Conservation (phyloP, 2,329 filamentous ascomycete genomes). For the Ophiostoma australiae region DNA sequence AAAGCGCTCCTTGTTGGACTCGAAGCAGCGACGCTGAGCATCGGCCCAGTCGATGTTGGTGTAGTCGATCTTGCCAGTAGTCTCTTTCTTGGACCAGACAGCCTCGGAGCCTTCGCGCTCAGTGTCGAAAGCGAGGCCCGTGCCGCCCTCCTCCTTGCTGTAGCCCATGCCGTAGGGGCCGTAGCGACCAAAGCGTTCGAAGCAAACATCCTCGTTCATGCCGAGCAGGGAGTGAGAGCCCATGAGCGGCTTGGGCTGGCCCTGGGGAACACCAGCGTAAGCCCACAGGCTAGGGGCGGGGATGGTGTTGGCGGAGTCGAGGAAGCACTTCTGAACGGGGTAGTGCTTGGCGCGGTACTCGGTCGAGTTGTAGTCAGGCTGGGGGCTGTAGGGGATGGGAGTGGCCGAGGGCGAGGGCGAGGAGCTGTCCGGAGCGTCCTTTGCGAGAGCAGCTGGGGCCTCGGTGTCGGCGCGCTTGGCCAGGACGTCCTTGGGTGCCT, state of each 20-base stretch:
- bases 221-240: conserved; percentile 73
- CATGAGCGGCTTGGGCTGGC: conserved; percentile 71
- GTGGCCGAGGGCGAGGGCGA: conserved; percentile 37
- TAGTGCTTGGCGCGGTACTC: conserved; percentile 52
- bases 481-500: neutral
- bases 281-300: conserved; percentile 60
- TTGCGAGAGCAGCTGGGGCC: neutral
- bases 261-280: conserved; percentile 49
- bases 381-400: conserved; percentile 59
- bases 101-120: conserved; percentile 62
- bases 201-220: conserved; percentile 73
- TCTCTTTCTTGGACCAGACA: conserved; percentile 44
- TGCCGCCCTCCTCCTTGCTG: conserved; percentile 63
- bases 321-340: conserved; percentile 56
- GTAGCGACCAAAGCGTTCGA: conserved; percentile 78
- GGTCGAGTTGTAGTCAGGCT: conserved; percentile 57
- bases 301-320: conserved; percentile 55
- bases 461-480: conserved; percentile 13
- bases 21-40: conserved; percentile 50
- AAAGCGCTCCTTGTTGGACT: conserved; percentile 61
- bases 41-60: conserved; percentile 50
- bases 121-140: conserved; percentile 65
- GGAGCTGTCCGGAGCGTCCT: conserved; percentile 22
- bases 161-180: conserved; percentile 88
- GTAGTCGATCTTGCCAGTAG: conserved; percentile 54